A percentile compares a stretch with the other conserved stretches of the same genome.
phyloP scores from a whole-genome alignment of 2,329 filamentous ascomycete species.

The Ceratocystis diversiconidia region DNA sequence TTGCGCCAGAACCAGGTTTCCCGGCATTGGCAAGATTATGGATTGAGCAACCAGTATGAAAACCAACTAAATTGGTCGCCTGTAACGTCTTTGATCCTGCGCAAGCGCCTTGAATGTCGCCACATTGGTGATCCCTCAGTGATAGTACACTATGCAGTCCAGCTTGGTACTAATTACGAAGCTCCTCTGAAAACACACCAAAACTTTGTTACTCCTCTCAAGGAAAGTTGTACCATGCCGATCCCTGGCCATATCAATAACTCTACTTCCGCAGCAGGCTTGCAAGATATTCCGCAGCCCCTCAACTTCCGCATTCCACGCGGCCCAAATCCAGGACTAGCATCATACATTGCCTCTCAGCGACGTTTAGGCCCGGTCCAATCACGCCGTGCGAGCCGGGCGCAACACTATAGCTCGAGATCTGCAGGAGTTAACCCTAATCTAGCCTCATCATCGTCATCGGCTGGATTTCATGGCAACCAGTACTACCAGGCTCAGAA shows the following conservation, averaged over 20 bases:
- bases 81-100: constrained; percentile 29
- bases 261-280: constrained; percentile 8
- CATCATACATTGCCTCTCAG: constrained; percentile 27
- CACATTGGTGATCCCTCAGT: constrained; percentile 30
- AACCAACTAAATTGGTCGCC: constrained; percentile 30
- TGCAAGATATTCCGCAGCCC: constrained; percentile 21
- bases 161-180: constrained; percentile 26
- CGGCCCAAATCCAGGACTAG: constrained; percentile 25
- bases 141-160: constrained; percentile 29
- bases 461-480: not conserved
- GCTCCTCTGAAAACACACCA: constrained; percentile 22
- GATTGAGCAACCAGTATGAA: constrained; percentile 24
- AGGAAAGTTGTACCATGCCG: constrained; percentile 26
- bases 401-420: constrained; percentile 13
- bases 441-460: constrained; percentile 4
- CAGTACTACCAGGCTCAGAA: constrained; percentile 5
- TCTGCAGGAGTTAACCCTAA: constrained; percentile 14
- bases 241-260: constrained; percentile 26
- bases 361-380: constrained; percentile 24
- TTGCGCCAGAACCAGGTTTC: constrained; percentile 29
- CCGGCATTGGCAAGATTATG: constrained; percentile 27
- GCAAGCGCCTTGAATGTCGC: constrained; percentile 33
- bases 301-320: constrained; percentile 29
- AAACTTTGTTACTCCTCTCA: constrained; percentile 27
- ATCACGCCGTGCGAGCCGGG: constrained; percentile 4